Evolutionary conservation across 1,139 yeast species (phyloP).

Genomic region (Suhomyces terraborum): DNA sequence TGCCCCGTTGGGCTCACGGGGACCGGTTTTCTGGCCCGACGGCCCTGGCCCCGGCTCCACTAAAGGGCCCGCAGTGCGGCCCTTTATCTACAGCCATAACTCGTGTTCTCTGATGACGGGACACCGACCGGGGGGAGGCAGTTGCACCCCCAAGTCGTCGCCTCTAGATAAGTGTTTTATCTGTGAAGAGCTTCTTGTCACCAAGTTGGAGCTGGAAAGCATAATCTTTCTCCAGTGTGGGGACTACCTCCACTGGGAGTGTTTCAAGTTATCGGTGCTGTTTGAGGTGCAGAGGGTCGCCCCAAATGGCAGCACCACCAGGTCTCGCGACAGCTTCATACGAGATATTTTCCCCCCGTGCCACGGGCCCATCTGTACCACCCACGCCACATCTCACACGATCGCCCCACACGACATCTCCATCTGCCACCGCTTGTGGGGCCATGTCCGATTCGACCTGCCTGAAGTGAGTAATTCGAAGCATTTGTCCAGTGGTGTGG

Average conservation of each 20-base stretch:
- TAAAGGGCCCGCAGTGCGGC: conserved; percentile 32
- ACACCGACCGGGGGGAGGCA: not conserved
- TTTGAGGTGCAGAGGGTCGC: conserved; percentile 14
- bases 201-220: conserved; percentile 36
- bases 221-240: conserved; percentile 40
- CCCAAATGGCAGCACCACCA: not conserved
- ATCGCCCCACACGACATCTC: conserved; percentile 3
- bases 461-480: too few relatives aligned
- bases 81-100: conserved; percentile 26
- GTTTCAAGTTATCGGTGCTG: conserved; percentile 29
- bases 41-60: not conserved
- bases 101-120: conserved; percentile 8
- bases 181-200: conserved; percentile 38
- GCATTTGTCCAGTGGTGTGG: too few relatives aligned
- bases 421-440: conserved; percentile 3
- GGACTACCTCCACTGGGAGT: conserved; percentile 42
- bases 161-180: conserved; percentile 32
- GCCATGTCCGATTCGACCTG: not conserved
- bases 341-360: conserved; percentile 4
- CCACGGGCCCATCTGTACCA: conserved; percentile 4
- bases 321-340: not conserved
- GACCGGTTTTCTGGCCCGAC: not conserved
- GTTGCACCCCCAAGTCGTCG: conserved; percentile 2
- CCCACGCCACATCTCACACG: not conserved
- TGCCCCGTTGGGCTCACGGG: not conserved